phyloP scores from a whole-genome alignment of 2,329 filamentous ascomycete genomes.

The Xylariaceae sp. region DNA sequence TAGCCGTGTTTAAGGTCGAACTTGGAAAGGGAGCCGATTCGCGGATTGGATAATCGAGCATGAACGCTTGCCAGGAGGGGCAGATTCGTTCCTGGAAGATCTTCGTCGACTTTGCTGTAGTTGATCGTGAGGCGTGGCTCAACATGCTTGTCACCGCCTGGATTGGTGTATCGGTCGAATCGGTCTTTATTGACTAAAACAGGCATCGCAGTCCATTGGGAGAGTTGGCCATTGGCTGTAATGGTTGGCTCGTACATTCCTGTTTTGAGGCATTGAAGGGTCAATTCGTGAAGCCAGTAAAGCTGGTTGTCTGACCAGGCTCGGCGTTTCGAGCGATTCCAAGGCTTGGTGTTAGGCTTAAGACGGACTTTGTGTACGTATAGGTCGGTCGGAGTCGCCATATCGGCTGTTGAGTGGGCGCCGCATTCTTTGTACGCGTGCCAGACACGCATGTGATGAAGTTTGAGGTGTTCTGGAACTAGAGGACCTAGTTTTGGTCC shows the following conservation, averaged over 20 bases:
- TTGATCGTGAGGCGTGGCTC: not conserved
- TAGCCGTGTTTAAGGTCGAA: not conserved
- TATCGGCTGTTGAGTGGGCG: not conserved
- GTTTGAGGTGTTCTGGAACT: not conserved
- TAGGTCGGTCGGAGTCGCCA: not conserved
- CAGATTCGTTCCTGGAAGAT: not conserved
- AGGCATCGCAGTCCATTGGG: not conserved
- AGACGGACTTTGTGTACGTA: not conserved
- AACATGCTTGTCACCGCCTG: not conserved
- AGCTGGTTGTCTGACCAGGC: not conserved
- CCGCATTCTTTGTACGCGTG: not conserved
- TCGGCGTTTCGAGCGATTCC: not conserved
- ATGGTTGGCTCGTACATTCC: not conserved
- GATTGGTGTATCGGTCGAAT: not conserved
- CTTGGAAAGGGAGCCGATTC: not conserved
- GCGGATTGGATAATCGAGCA: not conserved
- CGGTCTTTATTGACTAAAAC: not conserved
- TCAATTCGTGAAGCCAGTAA: not conserved
- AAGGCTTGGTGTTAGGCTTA: not conserved
- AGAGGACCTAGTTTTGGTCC: not conserved
- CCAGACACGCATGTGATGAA: not conserved
- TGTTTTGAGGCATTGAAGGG: not conserved
- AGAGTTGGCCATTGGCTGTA: not conserved
- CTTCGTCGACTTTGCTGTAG: not conserved
- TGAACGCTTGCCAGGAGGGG: not conserved